These are phyloP conservation scores for Grosmannia serpens DNA, from an alignment of 2,329 filamentous ascomycete genomes.

Conservation along the genomic window DNA sequence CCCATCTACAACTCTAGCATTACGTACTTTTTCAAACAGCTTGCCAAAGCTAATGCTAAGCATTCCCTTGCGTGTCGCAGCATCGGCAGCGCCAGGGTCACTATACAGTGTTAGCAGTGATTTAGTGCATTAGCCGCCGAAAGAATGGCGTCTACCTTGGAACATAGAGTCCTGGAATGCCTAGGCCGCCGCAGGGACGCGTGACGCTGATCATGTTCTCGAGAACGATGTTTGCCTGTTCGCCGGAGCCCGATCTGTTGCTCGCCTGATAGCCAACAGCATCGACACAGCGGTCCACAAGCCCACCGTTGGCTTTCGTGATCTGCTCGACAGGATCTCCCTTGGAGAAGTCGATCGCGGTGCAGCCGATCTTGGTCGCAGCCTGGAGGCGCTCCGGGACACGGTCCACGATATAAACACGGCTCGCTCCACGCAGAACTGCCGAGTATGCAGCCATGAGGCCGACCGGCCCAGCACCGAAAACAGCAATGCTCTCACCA, in stretches of 20 bases:
- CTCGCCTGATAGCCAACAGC: not conserved
- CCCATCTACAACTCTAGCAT: not conserved
- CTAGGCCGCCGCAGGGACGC: not conserved
- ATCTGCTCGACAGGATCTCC: constrained; percentile 14
- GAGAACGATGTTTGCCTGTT: constrained; percentile 1
- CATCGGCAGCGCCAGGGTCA: not conserved
- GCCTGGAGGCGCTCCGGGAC: constrained; percentile 13
- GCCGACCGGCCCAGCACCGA: constrained; percentile 16
- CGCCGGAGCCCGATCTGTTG: not conserved
- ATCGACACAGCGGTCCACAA: not conserved
- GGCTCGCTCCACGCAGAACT: constrained; percentile 15
- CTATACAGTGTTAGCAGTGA: not conserved
- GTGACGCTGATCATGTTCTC: constrained; percentile 1
- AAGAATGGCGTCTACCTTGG: not conserved
- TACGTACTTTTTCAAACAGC: not conserved
- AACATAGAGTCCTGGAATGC: constrained; percentile 1
- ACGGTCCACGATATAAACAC: constrained; percentile 15
- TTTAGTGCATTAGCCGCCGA: not conserved
- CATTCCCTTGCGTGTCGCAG: not conserved
- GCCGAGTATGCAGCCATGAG: constrained; percentile 16
- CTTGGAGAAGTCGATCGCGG: constrained; percentile 14
- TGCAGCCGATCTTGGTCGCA: constrained; percentile 14
- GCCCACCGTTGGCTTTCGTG: not conserved
- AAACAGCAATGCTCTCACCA: constrained; percentile 18
- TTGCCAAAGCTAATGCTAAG: not conserved